phyloP scores from a whole-genome alignment of 805 yeast genomes.

The Osmozyma mogii region DNA sequence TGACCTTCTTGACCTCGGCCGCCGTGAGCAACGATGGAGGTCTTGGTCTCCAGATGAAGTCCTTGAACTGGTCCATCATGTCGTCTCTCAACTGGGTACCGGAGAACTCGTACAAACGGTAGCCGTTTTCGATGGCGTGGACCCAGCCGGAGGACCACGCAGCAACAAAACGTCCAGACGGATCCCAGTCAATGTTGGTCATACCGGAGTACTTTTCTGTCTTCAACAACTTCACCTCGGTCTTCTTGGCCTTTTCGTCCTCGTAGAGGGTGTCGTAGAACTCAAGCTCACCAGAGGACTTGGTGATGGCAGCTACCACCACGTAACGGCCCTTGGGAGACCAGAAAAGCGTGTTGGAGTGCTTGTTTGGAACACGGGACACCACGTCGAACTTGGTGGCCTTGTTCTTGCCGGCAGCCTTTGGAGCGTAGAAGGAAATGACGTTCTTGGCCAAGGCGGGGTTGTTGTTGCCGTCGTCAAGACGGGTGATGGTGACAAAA shows the following conservation, averaged over 20 bases:
- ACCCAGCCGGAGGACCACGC: conserved; percentile 85
- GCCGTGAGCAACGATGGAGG: conserved; percentile 71
- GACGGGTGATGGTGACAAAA: conserved; percentile 68
- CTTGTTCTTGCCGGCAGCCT: conserved; percentile 45
- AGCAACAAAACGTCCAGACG: conserved; percentile 85
- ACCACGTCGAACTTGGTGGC: conserved; percentile 50
- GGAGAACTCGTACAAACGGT: conserved; percentile 74
- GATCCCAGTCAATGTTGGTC: conserved; percentile 88
- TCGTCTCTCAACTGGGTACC: conserved; percentile 76
- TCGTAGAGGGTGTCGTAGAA: conserved; percentile 83
- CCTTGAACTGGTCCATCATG: conserved; percentile 72
- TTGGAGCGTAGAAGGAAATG: conserved; percentile 78
- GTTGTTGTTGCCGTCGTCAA: conserved; percentile 48
- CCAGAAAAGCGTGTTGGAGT: conserved; percentile 71
- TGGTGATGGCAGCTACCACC: conserved; percentile 40
- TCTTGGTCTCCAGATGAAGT: conserved; percentile 95
- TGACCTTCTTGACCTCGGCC: conserved; percentile 80
- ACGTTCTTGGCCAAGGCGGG: conserved; percentile 60
- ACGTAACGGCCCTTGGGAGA: conserved; percentile 91
- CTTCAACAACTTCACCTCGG: conserved; percentile 49
- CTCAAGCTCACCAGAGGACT: conserved; percentile 59
- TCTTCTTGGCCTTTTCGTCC: conserved; percentile 45
- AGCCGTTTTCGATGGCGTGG: conserved; percentile 84
- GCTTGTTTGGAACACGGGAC: conserved; percentile 51
- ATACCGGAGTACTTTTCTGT: conserved; percentile 65